phyloP scores from a whole-genome alignment of 768 basidiomycete species.

The Hericium erinaceus region DNA sequence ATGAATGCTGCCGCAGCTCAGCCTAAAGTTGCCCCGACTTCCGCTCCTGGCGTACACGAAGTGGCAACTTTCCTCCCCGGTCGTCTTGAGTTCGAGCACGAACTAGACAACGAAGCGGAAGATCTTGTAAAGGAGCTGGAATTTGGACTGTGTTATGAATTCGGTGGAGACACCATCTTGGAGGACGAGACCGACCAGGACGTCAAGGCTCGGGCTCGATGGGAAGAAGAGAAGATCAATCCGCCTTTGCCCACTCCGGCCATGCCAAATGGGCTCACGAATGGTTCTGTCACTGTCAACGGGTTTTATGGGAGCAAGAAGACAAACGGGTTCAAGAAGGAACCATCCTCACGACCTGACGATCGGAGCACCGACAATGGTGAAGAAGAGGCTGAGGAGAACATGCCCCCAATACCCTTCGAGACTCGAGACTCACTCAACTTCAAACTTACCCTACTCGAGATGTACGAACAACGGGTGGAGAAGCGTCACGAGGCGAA shows the following conservation, averaged over 20 bases:
- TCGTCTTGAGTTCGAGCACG: constrained; percentile 96
- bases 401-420: constrained; percentile 62
- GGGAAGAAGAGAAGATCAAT: constrained; percentile 30
- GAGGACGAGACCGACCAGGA: constrained; percentile 76
- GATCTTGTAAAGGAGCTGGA: constrained; percentile 92
- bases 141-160: constrained; percentile 81
- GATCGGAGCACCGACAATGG: constrained; percentile 32
- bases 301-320: constrained; percentile 28
- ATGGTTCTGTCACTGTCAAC: constrained; percentile 19
- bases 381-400: constrained; percentile 48
- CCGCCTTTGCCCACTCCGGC: constrained; percentile 16
- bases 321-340: constrained; percentile 23
- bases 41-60: constrained; percentile 88
- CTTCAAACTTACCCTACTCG: constrained; percentile 82
- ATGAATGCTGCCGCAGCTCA: constrained; percentile 51
- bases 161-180: constrained; percentile 72
- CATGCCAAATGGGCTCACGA: constrained; percentile 24
- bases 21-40: constrained; percentile 73
- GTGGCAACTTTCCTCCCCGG: constrained; percentile 90
- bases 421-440: constrained; percentile 78
- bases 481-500: constrained; percentile 82
- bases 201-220: constrained; percentile 42
- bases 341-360: constrained; percentile 16
- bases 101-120: constrained; percentile 95
- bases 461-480: constrained; percentile 86